A percentile compares a stretch with the other conserved stretches of the same genome.
These are phyloP conservation scores for Murraya paniculata DNA, from an alignment of 345 rosid genomes.

Conservation along the genomic window DNA sequence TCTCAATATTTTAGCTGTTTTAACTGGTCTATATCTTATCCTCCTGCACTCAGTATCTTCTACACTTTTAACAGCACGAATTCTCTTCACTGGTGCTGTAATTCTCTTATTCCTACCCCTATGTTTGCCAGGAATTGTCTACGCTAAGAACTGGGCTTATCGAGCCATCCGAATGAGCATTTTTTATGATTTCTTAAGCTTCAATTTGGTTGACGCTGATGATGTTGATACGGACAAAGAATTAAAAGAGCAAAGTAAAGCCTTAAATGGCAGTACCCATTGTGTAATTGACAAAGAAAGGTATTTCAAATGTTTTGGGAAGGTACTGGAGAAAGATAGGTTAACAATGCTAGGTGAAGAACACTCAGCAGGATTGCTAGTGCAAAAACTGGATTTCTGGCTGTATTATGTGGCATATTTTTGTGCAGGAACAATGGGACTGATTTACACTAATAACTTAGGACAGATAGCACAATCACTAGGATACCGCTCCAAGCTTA, in stretches of 20 bases:
- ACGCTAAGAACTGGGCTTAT: slow-evolving; percentile 45
- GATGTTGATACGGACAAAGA: slow-evolving; percentile 51
- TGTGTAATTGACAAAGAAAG: slow-evolving; percentile 14
- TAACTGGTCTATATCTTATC: slow-evolving; percentile 71
- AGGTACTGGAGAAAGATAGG: slow-evolving; percentile 42
- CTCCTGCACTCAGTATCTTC: slow-evolving; percentile 43
- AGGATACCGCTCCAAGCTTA: slow-evolving; percentile 38
- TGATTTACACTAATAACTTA: slow-evolving; percentile 79
- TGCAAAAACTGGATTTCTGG: slow-evolving; percentile 76
- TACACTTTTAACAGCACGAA: slow-evolving; percentile 34
- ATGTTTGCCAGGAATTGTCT: slow-evolving; percentile 58
- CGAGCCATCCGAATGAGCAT: slow-evolving; percentile 20
- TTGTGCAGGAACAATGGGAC: slow-evolving; percentile 78
- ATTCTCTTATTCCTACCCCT: slow-evolving; percentile 52
- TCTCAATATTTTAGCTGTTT: slow-evolving; percentile 52
- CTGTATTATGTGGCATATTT: slow-evolving; percentile 66
- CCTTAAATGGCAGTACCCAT: neutral
- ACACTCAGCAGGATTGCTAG: slow-evolving; percentile 46
- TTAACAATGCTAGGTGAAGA: slow-evolving; percentile 70
- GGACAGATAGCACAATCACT: slow-evolving; percentile 85
- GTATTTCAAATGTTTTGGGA: slow-evolving; percentile 26
- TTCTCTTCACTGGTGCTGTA: slow-evolving; percentile 52
- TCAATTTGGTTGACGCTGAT: slow-evolving; percentile 41
- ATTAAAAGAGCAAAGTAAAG: slow-evolving; percentile 23
- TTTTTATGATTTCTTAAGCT: slow-evolving; percentile 28